A percentile compares a stretch with the other conserved stretches of the same genome.
Conservation (phyloP, 1,284 basidiomycete genomes). For the Papiliotrema flavescens region DNA sequence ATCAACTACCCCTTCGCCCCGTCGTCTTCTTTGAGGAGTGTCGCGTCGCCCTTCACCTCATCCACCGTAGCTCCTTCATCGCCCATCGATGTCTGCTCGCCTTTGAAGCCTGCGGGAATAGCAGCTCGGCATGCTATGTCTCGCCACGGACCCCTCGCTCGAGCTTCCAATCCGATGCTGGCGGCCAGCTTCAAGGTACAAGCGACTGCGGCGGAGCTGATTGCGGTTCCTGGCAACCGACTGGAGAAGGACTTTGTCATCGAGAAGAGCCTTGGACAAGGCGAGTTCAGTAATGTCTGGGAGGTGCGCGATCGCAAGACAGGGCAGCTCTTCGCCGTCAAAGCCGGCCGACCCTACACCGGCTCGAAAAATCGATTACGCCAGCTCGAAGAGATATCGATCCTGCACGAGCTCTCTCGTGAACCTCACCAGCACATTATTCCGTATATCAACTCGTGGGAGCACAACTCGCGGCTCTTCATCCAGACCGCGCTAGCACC, state of each 20-base stretch:
- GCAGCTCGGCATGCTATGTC: conserved; percentile 7
- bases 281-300: conserved; percentile 91
- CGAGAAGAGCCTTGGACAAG: conserved; percentile 76
- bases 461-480: conserved; percentile 79
- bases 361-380: conserved; percentile 80
- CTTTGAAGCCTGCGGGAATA: neutral
- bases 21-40: conserved; percentile 7
- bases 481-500: conserved; percentile 92
- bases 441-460: conserved; percentile 89
- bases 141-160: conserved; percentile 28
- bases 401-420: conserved; percentile 69
- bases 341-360: conserved; percentile 87
- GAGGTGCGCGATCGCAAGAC: conserved; percentile 71
- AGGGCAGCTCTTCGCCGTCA: conserved; percentile 75
- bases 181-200: conserved; percentile 29
- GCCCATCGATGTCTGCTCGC: neutral
- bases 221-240: conserved; percentile 2
- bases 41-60: conserved; percentile 13
- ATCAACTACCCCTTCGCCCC: conserved; percentile 35
- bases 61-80: too few relatives aligned
- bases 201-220: neutral
- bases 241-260: conserved; percentile 59
- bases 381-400: conserved; percentile 88
- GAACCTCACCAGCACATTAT: conserved; percentile 70
- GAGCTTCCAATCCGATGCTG: conserved; percentile 47